Conservation (phyloP, 352 stramenopile species). For the Peronospora tabacina region DNA sequence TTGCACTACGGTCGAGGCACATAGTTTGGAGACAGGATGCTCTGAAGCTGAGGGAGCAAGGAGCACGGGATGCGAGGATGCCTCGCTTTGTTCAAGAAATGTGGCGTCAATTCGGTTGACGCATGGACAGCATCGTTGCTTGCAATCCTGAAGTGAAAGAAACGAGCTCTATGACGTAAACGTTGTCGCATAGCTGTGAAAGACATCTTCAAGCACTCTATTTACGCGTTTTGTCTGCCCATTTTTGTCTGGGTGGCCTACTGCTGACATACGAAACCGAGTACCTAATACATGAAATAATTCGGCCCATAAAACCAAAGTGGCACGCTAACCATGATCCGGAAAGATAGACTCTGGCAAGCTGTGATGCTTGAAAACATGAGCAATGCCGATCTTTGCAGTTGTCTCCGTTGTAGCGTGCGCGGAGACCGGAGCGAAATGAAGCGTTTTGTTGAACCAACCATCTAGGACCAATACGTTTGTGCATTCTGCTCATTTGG, state of each 20-base stretch:
- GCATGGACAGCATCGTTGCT: not conserved
- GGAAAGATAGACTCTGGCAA: too few relatives aligned
- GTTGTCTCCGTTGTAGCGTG: too few relatives aligned
- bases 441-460: not conserved
- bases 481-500: too few relatives aligned
- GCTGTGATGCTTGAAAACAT: too few relatives aligned
- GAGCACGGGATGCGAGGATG: not conserved
- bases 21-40: too few relatives aligned
- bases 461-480: too few relatives aligned
- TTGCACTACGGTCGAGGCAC: too few relatives aligned
- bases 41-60: too few relatives aligned
- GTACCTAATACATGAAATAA: not conserved
- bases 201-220: not conserved
- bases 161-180: not conserved
- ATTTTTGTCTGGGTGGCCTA: slow-evolving; percentile 1
- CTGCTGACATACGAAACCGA: not conserved
- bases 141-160: not conserved
- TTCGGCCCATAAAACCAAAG: not conserved
- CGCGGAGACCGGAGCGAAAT: too few relatives aligned
- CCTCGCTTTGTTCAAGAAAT: slow-evolving; percentile 1
- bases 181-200: not conserved
- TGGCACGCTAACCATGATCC: too few relatives aligned
- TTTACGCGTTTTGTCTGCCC: too few relatives aligned
- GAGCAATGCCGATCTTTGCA: too few relatives aligned
- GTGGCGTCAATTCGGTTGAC: not conserved